These are phyloP conservation scores for Amanita fuliginea DNA, from an alignment of 768 basidiomycete genomes.

Conservation along the genomic window DNA sequence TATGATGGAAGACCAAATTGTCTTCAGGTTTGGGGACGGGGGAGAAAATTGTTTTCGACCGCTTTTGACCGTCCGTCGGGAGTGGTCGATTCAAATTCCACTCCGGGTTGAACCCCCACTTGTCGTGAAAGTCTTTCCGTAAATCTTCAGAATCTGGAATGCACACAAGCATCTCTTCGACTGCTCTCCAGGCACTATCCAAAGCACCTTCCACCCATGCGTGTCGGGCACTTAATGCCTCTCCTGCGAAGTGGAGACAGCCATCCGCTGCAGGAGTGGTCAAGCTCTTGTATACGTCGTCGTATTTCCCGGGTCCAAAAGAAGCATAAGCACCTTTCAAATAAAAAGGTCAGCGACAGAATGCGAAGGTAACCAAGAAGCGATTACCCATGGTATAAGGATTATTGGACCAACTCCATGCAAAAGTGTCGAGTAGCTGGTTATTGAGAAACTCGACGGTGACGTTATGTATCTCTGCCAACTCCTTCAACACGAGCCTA, in stretches of 20 bases:
- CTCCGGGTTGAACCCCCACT: not conserved
- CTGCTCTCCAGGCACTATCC: slow-evolving; percentile 12
- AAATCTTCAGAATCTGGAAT: too few relatives aligned
- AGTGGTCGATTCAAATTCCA: not conserved
- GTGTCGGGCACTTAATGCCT: slow-evolving; percentile 22
- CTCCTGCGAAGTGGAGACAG: slow-evolving; percentile 25
- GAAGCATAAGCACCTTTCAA: slow-evolving; percentile 20
- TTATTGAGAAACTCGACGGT: not conserved
- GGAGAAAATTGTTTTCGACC: not conserved
- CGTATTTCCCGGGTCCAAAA: slow-evolving; percentile 26
- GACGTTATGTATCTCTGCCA: not conserved
- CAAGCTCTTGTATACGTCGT: slow-evolving; percentile 13
- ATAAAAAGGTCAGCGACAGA: not conserved
- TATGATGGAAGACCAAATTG: not conserved
- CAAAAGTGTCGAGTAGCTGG: not conserved
- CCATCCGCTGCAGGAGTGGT: slow-evolving; percentile 11
- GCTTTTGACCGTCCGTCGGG: not conserved
- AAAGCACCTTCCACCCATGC: slow-evolving; percentile 17
- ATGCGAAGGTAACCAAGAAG: too few relatives aligned
- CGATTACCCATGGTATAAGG: not conserved
- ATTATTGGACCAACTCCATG: not conserved
- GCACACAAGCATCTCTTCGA: slow-evolving; percentile 8
- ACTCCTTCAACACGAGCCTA: not conserved
- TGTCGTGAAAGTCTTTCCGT: too few relatives aligned
- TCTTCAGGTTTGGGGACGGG: not conserved